These are phyloP conservation scores for Aphanomyces cochlioides DNA, from an alignment of 352 stramenopile genomes.

Conservation along the genomic window DNA sequence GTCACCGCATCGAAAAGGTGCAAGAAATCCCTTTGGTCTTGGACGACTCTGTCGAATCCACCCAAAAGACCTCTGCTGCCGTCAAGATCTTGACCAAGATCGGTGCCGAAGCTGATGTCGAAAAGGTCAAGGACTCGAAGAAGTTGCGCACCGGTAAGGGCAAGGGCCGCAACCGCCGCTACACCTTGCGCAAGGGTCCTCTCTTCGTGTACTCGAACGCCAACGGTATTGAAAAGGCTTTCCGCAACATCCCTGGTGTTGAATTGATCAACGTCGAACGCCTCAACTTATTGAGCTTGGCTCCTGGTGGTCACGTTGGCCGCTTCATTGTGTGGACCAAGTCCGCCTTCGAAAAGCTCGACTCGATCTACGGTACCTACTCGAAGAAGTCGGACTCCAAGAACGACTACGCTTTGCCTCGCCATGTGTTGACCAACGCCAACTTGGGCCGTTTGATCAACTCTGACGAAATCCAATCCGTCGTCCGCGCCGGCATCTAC, in stretches of 20 bases:
- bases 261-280: conserved; percentile 96
- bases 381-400: conserved; percentile 89
- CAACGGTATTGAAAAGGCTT: conserved; percentile 91
- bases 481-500: conserved; percentile 93
- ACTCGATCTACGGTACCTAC: conserved; percentile 95
- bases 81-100: conserved; percentile 93
- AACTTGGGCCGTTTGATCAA: conserved; percentile 99
- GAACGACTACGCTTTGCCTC: conserved; percentile 90
- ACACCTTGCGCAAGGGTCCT: conserved; percentile 92
- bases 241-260: conserved; percentile 98
- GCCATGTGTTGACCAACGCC: conserved; percentile 95
- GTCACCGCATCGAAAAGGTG: conserved; percentile 96
- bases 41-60: conserved; percentile 86
- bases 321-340: conserved; percentile 99
- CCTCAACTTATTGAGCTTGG: conserved; percentile 97
- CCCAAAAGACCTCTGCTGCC: conserved; percentile 95
- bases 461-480: conserved; percentile 97
- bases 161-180: conserved; percentile 98
- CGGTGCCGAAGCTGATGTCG: conserved; percentile 93
- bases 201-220: conserved; percentile 96
- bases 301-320: conserved; percentile 97
- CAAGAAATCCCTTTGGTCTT: conserved; percentile 98
- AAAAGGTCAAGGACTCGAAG: conserved; percentile 97
- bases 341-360: conserved; percentile 95
- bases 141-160: conserved; percentile 97